Evolutionary conservation across 768 basidiomycete genomes (phyloP), one percentile per base, ranked within the genome.

Genomic region (Xanthoconium stramineum): DNA sequence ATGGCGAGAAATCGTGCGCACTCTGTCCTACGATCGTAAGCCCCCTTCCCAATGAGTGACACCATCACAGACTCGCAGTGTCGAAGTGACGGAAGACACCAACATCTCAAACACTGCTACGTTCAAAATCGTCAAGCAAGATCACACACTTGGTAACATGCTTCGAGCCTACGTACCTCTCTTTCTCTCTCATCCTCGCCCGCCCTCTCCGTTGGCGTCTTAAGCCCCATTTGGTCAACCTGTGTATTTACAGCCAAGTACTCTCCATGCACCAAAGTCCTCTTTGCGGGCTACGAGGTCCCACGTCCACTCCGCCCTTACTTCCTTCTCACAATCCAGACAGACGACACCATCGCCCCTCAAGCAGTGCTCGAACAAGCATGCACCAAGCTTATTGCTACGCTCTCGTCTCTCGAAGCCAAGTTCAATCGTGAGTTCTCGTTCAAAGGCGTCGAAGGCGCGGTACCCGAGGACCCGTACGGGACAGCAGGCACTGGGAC

Each of bases 81-180:
- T 98, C 53, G 91, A 94, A 65, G 80, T 98, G 43, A 84, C 82
- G 0, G 95, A 98, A 73, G 97, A 99, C 74, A 95, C 93, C 43
- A 98, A 97, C 76, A 93, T 98, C 58, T 95, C 95, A 0, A 97
- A 98, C 65, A 94, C 97, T 2, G 96, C 96, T 17, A 96, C 95
- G 0, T 84, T 99, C 60, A 93, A 92, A 64, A 79, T 99, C 64
- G 79, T 91, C 57, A 98, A 98, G 76, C 96, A 99, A 69, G 97
- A 98, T 68, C 97, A 98, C 69, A 99, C 97, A 0, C 75, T 98
- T 7, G 96, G 86, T 10, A 95, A 95, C 75, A 91, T 98, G 90
- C 78, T 99, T n/a, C 85, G 97, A 67, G 85, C 91, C 94, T 94
- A 70, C 59, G 86, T 81, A 13, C 28, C 30, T 14, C 38, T 38